phyloP scores from a whole-genome alignment of 768 basidiomycete species.

The Paxillus rubicundulus region DNA sequence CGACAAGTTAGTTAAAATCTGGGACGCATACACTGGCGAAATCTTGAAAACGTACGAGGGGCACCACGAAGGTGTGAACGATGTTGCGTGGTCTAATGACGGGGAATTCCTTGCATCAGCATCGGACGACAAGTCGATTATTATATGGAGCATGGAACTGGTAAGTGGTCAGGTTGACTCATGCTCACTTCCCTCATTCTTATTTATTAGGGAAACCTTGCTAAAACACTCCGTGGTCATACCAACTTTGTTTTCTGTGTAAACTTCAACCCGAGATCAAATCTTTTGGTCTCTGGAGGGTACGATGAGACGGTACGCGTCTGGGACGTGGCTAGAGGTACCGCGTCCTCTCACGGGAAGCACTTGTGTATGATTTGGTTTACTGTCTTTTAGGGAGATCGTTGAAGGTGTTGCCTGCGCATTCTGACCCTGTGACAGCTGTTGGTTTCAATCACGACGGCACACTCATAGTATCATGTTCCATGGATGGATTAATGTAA shows the following conservation, averaged over 20 bases:
- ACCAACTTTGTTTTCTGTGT: slow-evolving; percentile 95
- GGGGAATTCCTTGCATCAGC: slow-evolving; percentile 84
- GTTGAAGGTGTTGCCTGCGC: slow-evolving; percentile 88
- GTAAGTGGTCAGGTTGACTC: slow-evolving; percentile 34
- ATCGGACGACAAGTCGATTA: slow-evolving; percentile 88
- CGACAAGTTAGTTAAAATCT: slow-evolving; percentile 79
- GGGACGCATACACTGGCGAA: slow-evolving; percentile 72
- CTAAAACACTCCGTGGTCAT: slow-evolving; percentile 76
- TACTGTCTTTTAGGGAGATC: slow-evolving; percentile 56
- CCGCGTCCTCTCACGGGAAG: slow-evolving; percentile 5
- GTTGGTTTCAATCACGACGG: slow-evolving; percentile 95
- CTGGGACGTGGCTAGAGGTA: slow-evolving; percentile 95
- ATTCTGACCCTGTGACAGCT: slow-evolving; percentile 95
- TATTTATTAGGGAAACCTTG: slow-evolving; percentile 46
- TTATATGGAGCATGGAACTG: slow-evolving; percentile 77
- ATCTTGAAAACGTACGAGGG: slow-evolving; percentile 71
- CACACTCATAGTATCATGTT: slow-evolving; percentile 89
- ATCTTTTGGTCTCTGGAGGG: slow-evolving; percentile 88
- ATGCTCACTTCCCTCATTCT: slow-evolving; percentile 3
- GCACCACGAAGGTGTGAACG: slow-evolving; percentile 82
- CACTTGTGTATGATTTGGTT: slow-evolving; percentile 3
- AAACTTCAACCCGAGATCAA: slow-evolving; percentile 87
- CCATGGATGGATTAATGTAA: slow-evolving; percentile 97
- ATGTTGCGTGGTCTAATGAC: slow-evolving; percentile 86
- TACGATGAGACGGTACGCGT: slow-evolving; percentile 95